A percentile compares a stretch with the other conserved stretches of the same genome.
Evolutionary conservation across 305 asterid genomes (phyloP).

Genomic region (Solanum hybrid): DNA sequence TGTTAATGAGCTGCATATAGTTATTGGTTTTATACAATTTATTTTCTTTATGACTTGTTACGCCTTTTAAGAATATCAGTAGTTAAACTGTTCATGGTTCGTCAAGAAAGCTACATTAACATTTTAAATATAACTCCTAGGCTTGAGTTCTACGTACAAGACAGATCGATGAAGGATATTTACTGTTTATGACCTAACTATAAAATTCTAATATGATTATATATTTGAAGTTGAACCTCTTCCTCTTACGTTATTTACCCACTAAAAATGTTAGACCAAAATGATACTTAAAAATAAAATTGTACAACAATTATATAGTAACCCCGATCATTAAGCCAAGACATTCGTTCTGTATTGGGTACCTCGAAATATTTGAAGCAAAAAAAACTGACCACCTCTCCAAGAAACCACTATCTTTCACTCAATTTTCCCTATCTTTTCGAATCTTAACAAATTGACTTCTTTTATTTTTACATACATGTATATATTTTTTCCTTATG

Average conservation of each 20-base stretch:
- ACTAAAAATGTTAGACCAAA: neutral
- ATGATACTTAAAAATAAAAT: neutral
- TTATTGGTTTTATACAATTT: neutral
- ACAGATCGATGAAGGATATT: neutral
- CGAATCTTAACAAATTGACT: conserved; percentile 15
- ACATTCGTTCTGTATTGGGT: neutral
- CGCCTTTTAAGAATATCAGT: neutral
- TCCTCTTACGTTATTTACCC: neutral
- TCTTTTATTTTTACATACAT: neutral
- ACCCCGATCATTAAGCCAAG: neutral
- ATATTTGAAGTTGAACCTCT: neutral
- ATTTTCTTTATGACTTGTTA: neutral
- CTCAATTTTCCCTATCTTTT: conserved; percentile 7
- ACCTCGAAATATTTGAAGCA: neutral
- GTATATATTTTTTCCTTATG: neutral
- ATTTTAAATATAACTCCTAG: neutral
- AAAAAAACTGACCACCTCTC: neutral
- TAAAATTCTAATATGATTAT: neutral
- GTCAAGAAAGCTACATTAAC: neutral
- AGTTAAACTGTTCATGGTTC: neutral
- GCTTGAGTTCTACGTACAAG: neutral
- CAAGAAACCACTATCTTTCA: conserved; percentile 2
- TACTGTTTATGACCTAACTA: neutral
- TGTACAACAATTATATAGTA: neutral
- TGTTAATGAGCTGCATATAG: neutral